Conservation (phyloP, 345 rosid species). For the Melaleuca alternifolia region DNA sequence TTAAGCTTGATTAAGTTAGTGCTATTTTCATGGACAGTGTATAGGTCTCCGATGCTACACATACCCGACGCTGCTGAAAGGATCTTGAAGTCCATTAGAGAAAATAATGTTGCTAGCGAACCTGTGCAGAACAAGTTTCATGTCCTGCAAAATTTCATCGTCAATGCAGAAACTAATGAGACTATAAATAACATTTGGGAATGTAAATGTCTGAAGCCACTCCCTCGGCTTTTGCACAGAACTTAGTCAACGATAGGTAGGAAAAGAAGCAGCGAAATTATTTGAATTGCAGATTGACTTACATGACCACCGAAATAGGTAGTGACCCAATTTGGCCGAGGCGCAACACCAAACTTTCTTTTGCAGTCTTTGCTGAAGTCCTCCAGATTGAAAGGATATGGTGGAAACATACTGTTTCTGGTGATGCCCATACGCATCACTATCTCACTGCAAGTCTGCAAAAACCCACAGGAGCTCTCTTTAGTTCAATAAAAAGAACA, state of each 20-base stretch:
- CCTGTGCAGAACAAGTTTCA: constrained; percentile 25
- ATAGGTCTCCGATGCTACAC: no score
- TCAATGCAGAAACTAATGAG: background rate
- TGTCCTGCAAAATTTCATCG: constrained; percentile 26
- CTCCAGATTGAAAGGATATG: constrained; percentile 27
- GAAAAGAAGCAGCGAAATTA: background rate
- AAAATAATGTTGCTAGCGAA: constrained; percentile 54
- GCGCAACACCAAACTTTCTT: constrained; percentile 30
- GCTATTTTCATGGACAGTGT: background rate
- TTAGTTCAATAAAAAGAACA: background rate
- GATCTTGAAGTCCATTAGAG: constrained; percentile 52
- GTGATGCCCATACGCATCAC: constrained; percentile 40
- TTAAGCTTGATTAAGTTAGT: background rate
- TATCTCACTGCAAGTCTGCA: constrained; percentile 52
- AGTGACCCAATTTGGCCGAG: constrained; percentile 63
- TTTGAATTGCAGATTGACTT: background rate
- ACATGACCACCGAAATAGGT: constrained; percentile 51
- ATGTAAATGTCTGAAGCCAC: background rate
- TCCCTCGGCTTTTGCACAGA: background rate
- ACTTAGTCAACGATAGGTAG: background rate
- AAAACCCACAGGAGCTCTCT: background rate
- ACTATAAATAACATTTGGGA: background rate
- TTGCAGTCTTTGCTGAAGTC: constrained; percentile 21
- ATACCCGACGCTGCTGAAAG: constrained; percentile 50
- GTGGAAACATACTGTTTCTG: constrained; percentile 43